Percentiles rank a stretch among this genome's conserved stretches.
Conservation (phyloP, 352 stramenopile species). For the Globisporangium paddicum region DNA sequence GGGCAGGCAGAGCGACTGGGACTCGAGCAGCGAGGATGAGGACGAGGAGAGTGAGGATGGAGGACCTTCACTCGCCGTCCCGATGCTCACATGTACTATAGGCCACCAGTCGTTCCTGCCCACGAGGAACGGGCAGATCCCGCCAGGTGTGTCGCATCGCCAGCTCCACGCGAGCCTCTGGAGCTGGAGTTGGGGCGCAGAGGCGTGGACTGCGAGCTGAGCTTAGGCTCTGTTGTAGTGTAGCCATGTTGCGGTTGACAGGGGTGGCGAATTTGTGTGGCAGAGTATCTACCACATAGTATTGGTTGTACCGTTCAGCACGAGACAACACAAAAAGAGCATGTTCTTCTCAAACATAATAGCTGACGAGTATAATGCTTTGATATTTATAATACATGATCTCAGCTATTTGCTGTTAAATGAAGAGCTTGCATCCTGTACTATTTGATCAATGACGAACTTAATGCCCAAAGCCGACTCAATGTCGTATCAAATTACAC, state of each 20-base stretch:
- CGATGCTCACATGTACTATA: background rate
- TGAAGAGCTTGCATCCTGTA: no score
- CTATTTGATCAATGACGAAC: no score
- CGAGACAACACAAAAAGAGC: background rate
- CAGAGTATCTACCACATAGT: background rate
- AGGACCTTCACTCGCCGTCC: background rate
- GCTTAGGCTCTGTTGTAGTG: background rate
- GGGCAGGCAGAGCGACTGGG: background rate
- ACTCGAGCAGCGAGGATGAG: background rate
- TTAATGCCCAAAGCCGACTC: no score
- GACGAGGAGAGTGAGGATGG: background rate
- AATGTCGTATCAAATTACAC: no score
- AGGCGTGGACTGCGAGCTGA: background rate
- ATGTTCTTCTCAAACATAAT: background rate
- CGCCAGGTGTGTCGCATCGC: background rate
- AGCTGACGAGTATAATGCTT: background rate
- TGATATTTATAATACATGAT: no score
- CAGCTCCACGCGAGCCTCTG: background rate
- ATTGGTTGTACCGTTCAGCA: background rate
- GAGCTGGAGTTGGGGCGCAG: background rate
- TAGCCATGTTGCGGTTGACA: background rate
- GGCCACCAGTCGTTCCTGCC: background rate
- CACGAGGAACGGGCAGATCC: background rate
- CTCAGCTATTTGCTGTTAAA: no score
- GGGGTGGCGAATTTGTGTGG: background rate